A percentile compares a stretch with the other conserved stretches of the same genome.
These are phyloP conservation scores for Chamaecyparis obtusa DNA, from an alignment of 75 land plant genomes.

Conservation along the genomic window DNA sequence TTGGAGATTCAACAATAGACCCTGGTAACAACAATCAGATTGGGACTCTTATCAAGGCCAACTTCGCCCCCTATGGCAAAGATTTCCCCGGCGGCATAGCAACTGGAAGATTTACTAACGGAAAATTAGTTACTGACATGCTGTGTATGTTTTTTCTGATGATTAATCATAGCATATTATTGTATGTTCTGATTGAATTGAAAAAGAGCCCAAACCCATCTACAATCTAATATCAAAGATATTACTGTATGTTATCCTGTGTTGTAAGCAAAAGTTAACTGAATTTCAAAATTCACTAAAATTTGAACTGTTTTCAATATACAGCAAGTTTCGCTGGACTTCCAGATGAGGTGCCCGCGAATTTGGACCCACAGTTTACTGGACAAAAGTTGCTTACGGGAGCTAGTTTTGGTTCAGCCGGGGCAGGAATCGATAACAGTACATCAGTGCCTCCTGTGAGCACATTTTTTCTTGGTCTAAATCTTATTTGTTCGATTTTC, in stretches of 20 bases:
- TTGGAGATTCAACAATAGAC: slow-evolving; percentile 31
- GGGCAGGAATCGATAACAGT: neutral
- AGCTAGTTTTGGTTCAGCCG: neutral
- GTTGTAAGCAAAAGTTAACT: neutral
- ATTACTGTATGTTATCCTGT: neutral
- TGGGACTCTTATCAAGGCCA: slow-evolving; percentile 9
- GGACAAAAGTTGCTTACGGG: neutral
- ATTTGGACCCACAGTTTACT: neutral
- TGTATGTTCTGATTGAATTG: too few relatives aligned
- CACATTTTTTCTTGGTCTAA: neutral
- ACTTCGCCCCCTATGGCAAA: slow-evolving; percentile 27
- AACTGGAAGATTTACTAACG: slow-evolving; percentile 23
- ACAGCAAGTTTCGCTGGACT: neutral
- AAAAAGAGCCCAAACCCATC: too few relatives aligned
- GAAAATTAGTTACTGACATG: neutral
- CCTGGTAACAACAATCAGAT: slow-evolving; percentile 22
- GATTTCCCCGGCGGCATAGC: slow-evolving; percentile 11
- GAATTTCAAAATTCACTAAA: neutral
- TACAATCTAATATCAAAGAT: too few relatives aligned
- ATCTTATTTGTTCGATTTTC: neutral
- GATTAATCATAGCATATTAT: neutral
- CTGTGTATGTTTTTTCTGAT: neutral
- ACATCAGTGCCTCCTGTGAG: neutral
- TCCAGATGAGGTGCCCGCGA: neutral
- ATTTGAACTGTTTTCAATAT: neutral